Evolutionary conservation across 192 early-diverging fungal genomes (phyloP).

Genomic region (Umbelopsis sp.): DNA sequence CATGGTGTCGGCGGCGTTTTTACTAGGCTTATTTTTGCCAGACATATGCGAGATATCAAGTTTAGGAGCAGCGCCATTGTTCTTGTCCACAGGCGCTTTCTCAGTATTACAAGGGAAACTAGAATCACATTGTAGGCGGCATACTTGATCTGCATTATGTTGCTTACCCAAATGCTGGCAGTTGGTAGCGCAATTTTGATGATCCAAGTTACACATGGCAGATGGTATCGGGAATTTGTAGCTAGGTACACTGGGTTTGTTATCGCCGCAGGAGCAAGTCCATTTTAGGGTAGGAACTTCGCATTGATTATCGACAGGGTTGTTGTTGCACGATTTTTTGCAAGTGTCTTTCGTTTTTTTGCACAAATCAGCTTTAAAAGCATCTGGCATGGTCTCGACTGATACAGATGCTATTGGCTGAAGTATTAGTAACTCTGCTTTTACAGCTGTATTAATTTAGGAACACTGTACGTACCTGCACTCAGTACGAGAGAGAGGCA

Average conservation of each 20-base stretch:
- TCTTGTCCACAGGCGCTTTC: neutral
- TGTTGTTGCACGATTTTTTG: neutral
- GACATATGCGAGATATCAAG: neutral
- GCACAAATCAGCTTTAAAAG: neutral
- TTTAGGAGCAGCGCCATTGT: neutral
- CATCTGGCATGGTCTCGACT: neutral
- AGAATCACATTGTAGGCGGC: neutral
- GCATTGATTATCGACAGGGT: neutral
- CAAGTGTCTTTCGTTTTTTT: neutral
- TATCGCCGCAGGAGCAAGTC: neutral
- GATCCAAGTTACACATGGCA: neutral
- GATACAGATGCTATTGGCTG: neutral
- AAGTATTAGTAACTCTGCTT: neutral
- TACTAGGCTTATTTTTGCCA: neutral
- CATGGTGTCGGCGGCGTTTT: neutral
- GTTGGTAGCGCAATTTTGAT: conserved; percentile 5
- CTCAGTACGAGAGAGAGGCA: neutral
- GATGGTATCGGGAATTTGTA: neutral
- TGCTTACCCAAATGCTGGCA: conserved; percentile 8
- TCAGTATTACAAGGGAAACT: neutral
- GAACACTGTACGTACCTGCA: neutral
- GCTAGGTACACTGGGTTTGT: neutral
- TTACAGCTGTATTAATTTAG: neutral
- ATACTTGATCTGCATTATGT: neutral
- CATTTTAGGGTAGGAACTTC: neutral